Base-by-base conservation (phyloP, 208 protist genomes). In the Leptomonas seymouri region DNA sequence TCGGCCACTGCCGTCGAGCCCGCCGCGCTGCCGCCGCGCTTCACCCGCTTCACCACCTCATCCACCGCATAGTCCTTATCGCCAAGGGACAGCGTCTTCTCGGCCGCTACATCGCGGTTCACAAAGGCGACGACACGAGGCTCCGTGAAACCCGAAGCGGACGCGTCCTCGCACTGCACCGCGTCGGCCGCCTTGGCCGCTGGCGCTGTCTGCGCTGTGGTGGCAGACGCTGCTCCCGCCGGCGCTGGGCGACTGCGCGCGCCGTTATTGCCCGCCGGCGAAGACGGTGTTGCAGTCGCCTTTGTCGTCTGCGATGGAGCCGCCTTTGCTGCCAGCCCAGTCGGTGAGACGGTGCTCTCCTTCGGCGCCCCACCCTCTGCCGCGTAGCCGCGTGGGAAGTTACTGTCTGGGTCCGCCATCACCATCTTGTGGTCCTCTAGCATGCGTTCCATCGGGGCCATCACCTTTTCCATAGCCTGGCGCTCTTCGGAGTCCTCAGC, bases 41-140 rank as follows among this genome's bases (percentile, higher is more conserved):
- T 31, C 20, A n/a, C 46, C 27, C 63, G 73, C 39, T 46, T 54
- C 42, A 91, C 68, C 53, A 87, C 69, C 70, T 91, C 86, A 50
- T 87, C 82, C 65, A 88, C 53, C 1, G 62, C 61, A 56, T 78
- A 86, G 48, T 88, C 79, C 44, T 78, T 72, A 23, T 62, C 67
- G 36, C 71, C 76, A 4, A 82, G 58, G 12, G 48, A 49, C 2
- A 86, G 48, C 64, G 70, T 57, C 34, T 76, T 72, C 55, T 67
- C 64, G 2, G 62, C 78, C 15, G 53, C 56, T 3, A 74, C 65
- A 5, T 63, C 56, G 23, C 69, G 76, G 27, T 14, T 48, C 3
- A 86, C 76, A 28, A 82, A 82, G 12, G 53, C 81, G 34, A 86
- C 73, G 25, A 86, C 71, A 30, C 70, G 69, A 39, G 63, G 62